phyloP scores from a whole-genome alignment of 2,329 filamentous ascomycete species.

The Epichloe gansuensis region DNA sequence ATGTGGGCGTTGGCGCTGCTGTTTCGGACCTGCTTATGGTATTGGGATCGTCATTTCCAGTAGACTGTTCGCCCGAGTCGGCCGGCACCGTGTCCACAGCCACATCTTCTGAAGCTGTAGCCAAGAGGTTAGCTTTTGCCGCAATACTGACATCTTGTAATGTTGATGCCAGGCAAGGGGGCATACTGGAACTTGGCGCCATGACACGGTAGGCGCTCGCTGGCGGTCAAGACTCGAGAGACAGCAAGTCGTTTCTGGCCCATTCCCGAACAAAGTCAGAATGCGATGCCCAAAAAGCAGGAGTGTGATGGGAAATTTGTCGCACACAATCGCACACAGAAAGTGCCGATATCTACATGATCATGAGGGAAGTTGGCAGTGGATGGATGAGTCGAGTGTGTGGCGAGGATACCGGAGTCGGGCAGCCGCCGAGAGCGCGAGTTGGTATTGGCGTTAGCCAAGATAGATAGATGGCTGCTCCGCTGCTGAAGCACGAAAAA shows the following conservation, averaged over 20 bases:
- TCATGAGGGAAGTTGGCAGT: background rate
- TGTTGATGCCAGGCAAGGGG: background rate
- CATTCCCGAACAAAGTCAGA: background rate
- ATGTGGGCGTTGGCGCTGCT: background rate
- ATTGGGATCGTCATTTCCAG: background rate
- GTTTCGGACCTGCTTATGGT: background rate
- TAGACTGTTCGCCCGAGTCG: background rate
- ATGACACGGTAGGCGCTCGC: background rate
- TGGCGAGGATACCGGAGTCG: background rate
- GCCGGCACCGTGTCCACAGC: background rate
- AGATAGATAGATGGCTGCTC: conserved; percentile 1
- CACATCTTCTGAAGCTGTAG: background rate
- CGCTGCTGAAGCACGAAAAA: background rate
- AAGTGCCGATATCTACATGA: background rate
- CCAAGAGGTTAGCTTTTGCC: background rate
- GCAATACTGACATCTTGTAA: background rate
- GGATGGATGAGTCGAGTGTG: background rate
- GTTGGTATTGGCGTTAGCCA: background rate
- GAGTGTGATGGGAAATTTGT: background rate
- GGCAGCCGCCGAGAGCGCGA: background rate
- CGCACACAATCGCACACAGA: background rate
- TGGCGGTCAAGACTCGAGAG: background rate
- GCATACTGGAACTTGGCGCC: background rate
- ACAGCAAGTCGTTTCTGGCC: background rate
- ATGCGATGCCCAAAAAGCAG: background rate